These are phyloP conservation scores for Scortechinia acanthostroma DNA, from an alignment of 2,329 filamentous ascomycete genomes.

Conservation along the genomic window DNA sequence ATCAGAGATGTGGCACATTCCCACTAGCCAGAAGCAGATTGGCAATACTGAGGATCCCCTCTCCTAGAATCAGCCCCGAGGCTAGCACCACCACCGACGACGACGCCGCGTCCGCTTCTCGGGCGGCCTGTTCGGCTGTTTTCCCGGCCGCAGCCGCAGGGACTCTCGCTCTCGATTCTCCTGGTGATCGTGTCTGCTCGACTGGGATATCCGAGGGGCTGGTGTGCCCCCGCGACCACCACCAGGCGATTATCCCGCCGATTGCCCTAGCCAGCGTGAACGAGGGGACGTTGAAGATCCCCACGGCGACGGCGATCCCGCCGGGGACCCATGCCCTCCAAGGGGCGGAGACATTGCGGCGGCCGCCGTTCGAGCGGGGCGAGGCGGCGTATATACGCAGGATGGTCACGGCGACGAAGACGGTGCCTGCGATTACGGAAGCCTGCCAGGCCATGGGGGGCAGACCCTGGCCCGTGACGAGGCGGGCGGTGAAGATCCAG, in stretches of 20 bases:
- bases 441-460: conserved; percentile 78
- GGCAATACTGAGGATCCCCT: conserved; percentile 85
- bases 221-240: background rate
- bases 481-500: conserved; percentile 90
- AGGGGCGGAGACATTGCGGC: conserved; percentile 27
- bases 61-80: conserved; percentile 81
- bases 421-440: conserved; percentile 64
- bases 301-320: conserved; percentile 87
- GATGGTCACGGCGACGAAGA: conserved; percentile 69
- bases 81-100: conserved; percentile 86
- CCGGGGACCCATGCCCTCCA: conserved; percentile 80
- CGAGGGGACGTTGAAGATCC: conserved; percentile 96
- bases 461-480: conserved; percentile 85
- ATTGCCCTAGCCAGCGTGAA: conserved; percentile 85
- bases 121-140: conserved; percentile 69
- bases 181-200: no score
- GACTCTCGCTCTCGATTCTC: no score
- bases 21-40: conserved; percentile 78
- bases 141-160: background rate
- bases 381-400: conserved; percentile 50
- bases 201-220: background rate
- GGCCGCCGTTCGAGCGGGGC: conserved; percentile 18
- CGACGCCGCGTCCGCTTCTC: conserved; percentile 41
- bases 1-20: conserved; percentile 64
- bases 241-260: conserved; percentile 53